Base-by-base conservation (phyloP, 768 basidiomycete genomes). In the Saitozyma podzolica region DNA sequence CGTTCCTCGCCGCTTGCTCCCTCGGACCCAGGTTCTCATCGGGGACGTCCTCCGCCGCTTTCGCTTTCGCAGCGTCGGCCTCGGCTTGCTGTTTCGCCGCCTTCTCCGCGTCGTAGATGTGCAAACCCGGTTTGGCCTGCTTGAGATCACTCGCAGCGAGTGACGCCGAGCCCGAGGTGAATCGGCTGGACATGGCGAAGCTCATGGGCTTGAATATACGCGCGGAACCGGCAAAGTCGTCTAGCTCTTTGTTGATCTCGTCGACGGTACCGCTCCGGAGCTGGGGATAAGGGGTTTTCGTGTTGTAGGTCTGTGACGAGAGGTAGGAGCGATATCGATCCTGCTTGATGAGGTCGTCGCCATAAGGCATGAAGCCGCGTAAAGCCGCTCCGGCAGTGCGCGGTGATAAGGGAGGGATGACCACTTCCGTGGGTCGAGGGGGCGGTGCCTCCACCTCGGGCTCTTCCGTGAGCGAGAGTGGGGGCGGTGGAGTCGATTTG, bases 161-260 rank as follows among this genome's bases (percentile, higher is more conserved):
- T 6, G 67, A 80, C 13, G 87, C 83, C 0, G 85, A 84, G 0
- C 91, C 90, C 60, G 86, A 89, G 6, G 89, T 92, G 79, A 98
- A 98, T n/a, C 95, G 85, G 19, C 87, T 89, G 0, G 92, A 92
- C 91, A 98, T 97, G 14, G 91, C 91, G 3, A 89, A 91, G 0
- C 87, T 85, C 67, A 94, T 86, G 0, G 96, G 96, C 70, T 92
- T 92, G 82, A 97, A 98, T 39, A 98, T 85, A 29, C 84, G 80
- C 0, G 95, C 95, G 0, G 92, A 84, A 75, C 92, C 91, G 2
- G 90, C 86, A 66, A 92, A 97, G 69, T 95, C 92, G 48, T 82
- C 83, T 40, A 95, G 81, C 77, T 99, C 96, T 66, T 87, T 87
- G 69, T 88, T 86, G 77, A 90, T 91, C 19, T 86, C 86, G 39